Evolutionary conservation across 225 moss, liverwort and hornwort species (phyloP).

Genomic region (Physcomitrium patens): DNA sequence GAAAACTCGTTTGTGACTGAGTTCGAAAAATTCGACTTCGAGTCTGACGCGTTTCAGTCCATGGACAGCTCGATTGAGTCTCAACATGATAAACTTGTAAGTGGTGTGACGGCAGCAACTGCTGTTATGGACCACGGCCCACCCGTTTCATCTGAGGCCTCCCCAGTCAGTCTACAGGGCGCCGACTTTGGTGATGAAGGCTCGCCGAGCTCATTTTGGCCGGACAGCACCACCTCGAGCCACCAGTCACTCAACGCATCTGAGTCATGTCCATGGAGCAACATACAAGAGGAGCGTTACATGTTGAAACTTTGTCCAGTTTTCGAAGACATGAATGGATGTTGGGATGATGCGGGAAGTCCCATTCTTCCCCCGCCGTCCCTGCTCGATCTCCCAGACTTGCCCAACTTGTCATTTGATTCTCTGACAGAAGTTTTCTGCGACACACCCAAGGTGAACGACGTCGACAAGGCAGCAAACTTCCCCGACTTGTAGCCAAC

Average conservation of each 20-base stretch:
- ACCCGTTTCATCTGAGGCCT: constrained; percentile 47
- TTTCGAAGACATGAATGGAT: constrained; percentile 31
- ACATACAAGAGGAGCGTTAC: constrained; percentile 35
- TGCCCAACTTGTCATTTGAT: constrained; percentile 47
- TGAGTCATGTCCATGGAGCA: constrained; percentile 26
- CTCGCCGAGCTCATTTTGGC: constrained; percentile 64
- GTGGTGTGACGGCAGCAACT: constrained; percentile 27
- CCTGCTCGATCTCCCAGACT: constrained; percentile 48
- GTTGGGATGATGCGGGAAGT: constrained; percentile 36
- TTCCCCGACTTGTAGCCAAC: constrained; percentile 34
- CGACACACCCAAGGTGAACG: constrained; percentile 44
- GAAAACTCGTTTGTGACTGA: constrained; percentile 36
- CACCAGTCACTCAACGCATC: constrained; percentile 18
- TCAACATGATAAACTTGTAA: constrained; percentile 31
- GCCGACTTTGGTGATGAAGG: constrained; percentile 31
- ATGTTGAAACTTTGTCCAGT: constrained; percentile 36
- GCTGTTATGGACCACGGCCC: constrained; percentile 32
- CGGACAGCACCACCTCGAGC: constrained; percentile 31
- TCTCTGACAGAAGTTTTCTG: constrained; percentile 47
- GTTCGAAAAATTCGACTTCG: constrained; percentile 34
- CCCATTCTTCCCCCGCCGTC: constrained; percentile 41
- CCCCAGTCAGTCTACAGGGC: constrained; percentile 38
- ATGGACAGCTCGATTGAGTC: constrained; percentile 25
- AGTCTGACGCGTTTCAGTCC: constrained; percentile 33
- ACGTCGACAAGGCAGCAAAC: constrained; percentile 4